phyloP scores from a whole-genome alignment of 1,284 basidiomycete species.

The Sporisorium exsertum region DNA sequence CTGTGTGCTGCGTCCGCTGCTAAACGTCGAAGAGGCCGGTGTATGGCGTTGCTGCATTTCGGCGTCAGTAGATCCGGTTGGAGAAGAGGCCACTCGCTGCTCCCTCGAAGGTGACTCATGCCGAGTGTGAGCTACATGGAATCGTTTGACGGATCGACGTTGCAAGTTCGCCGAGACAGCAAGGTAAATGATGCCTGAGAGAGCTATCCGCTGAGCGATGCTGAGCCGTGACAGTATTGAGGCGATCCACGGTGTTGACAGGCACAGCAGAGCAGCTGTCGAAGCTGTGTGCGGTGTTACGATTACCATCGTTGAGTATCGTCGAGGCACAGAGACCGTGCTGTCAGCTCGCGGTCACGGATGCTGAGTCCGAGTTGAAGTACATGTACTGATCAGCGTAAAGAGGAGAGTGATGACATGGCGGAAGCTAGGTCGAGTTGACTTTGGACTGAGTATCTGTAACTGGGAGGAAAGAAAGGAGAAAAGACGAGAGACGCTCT shows the following conservation, averaged over 20 bases:
- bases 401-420: neutral
- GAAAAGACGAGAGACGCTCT: neutral
- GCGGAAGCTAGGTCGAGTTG: neutral
- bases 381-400: neutral
- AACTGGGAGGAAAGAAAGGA: neutral
- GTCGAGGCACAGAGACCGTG: neutral
- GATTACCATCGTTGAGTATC: neutral
- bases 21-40: neutral
- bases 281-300: conserved; percentile 7
- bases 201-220: conserved; percentile 1
- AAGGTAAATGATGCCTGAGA: conserved; percentile 7
- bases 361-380: neutral
- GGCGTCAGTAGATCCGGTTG: too few relatives aligned
- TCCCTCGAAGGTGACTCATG: neutral
- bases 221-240: conserved; percentile 13
- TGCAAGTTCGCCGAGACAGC: conserved; percentile 24
- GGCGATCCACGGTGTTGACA: conserved; percentile 8
- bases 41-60: neutral
- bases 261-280: conserved; percentile 4
- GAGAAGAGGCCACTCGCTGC: too few relatives aligned
- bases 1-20: neutral
- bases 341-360: neutral
- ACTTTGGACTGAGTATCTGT: neutral
- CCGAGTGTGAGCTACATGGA: conserved; percentile 1
- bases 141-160: conserved; percentile 20